A percentile compares a stretch with the other conserved stretches of the same genome.
These are phyloP conservation scores for Volvox reticuliferus DNA, from an alignment of 139 green algal species.

Conservation along the genomic window DNA sequence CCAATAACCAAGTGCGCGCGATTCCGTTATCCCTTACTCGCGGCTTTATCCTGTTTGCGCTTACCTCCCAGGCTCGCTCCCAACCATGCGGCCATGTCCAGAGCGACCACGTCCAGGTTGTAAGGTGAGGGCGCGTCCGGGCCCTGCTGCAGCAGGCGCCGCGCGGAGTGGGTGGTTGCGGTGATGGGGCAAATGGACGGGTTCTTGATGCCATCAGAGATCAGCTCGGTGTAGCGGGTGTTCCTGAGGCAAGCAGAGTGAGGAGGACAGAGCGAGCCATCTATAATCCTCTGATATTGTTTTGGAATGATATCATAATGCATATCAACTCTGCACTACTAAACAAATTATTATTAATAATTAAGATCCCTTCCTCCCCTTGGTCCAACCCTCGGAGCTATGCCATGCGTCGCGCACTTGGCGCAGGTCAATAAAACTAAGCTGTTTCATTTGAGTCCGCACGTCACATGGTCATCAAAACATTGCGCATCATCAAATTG, in stretches of 20 bases:
- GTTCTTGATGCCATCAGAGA: background rate
- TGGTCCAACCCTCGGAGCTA: no score
- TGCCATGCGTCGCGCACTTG: no score
- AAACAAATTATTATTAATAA: background rate
- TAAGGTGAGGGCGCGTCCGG: conserved; percentile 1
- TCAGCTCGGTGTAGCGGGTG: background rate
- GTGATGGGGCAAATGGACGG: background rate
- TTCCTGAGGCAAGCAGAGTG: background rate
- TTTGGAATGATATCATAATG: background rate
- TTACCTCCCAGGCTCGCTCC: conserved; percentile 19
- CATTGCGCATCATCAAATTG: background rate
- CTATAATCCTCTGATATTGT: no score
- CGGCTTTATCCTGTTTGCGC: background rate
- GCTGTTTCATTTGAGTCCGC: no score
- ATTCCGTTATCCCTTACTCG: background rate
- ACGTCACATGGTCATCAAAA: background rate
- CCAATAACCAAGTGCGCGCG: background rate
- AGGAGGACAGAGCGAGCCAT: background rate
- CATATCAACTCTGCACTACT: background rate
- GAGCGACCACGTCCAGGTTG: conserved; percentile 19
- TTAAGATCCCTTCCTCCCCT: background rate
- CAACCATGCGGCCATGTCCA: background rate
- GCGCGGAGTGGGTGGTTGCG: background rate
- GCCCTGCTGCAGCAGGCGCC: conserved; percentile 26
- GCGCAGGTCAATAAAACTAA: no score